phyloP scores from a whole-genome alignment of 495 filamentous ascomycete genomes.

The Trichodelitschia bisporula region DNA sequence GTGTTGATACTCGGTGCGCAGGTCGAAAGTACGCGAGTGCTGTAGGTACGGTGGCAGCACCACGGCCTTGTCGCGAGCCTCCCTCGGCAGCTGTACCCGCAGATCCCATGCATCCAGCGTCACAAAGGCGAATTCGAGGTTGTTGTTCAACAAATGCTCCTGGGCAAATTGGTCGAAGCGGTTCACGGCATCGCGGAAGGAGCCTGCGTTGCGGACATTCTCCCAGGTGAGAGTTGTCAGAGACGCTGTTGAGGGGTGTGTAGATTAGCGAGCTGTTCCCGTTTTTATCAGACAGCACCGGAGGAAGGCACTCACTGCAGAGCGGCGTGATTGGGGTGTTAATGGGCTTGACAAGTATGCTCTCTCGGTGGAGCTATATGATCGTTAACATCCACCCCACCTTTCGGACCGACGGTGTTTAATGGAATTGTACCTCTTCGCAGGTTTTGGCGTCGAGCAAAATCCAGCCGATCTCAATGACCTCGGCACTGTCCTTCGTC shows the following conservation, averaged over 20 bases:
- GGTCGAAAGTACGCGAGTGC: constrained; percentile 88
- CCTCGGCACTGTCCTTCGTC: constrained; percentile 95
- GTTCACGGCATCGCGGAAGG: constrained; percentile 88
- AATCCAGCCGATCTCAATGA: constrained; percentile 97
- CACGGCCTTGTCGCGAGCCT: constrained; percentile 93
- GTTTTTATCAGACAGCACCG: neutral
- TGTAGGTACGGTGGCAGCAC: constrained; percentile 91
- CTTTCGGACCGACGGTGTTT: too few species aligned
- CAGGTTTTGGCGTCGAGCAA: constrained; percentile 71
- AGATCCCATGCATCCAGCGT: constrained; percentile 97
- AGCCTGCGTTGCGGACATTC: constrained; percentile 86
- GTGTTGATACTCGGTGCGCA: constrained; percentile 88
- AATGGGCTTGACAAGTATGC: constrained; percentile 87
- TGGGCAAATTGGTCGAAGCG: constrained; percentile 80
- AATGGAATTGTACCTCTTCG: constrained; percentile 56
- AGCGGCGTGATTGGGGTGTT: constrained; percentile 97
- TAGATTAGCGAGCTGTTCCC: neutral
- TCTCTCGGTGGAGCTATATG: constrained; percentile 68
- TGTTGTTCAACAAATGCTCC: constrained; percentile 62
- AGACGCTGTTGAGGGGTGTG: constrained; percentile 38
- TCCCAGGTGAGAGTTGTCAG: constrained; percentile 97
- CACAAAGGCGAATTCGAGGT: constrained; percentile 90
- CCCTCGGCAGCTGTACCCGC: constrained; percentile 86
- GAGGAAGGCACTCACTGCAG: constrained; percentile 54
- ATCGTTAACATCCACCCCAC: constrained; percentile 5